Evolutionary conservation across 805 yeast species (phyloP).

Genomic region (Yamadazyma tumulicola): DNA sequence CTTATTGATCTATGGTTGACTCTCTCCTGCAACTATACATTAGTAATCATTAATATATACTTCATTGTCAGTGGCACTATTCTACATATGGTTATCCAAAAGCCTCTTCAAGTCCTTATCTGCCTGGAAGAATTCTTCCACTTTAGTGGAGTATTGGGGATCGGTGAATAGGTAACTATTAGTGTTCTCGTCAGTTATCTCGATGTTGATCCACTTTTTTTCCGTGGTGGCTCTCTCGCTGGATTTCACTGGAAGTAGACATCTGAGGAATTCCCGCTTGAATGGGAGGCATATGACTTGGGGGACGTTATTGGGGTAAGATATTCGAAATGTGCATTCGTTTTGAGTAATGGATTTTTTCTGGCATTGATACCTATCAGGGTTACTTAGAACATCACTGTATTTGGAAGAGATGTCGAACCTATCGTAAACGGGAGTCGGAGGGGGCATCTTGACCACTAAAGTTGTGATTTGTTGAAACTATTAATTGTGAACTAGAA

Average conservation of each 20-base stretch:
- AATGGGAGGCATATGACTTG: conserved; percentile 43
- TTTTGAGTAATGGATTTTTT: conserved; percentile 35
- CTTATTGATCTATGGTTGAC: conserved; percentile 44
- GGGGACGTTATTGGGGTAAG: conserved; percentile 21
- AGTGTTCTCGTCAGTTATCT: conserved; percentile 32
- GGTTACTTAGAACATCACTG: conserved; percentile 23
- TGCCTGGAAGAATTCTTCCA: conserved; percentile 33
- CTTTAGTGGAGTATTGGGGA: conserved; percentile 21
- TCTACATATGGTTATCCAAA: conserved; percentile 27
- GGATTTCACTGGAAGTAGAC: conserved; percentile 23
- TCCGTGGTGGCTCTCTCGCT: conserved; percentile 25
- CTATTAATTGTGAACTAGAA: too few relatives aligned
- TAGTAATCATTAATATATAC: too few relatives aligned
- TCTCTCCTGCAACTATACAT: too few relatives aligned
- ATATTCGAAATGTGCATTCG: conserved; percentile 39
- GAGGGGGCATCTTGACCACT: conserved; percentile 47
- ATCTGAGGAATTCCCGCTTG: conserved; percentile 39
- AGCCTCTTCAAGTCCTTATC: conserved; percentile 34
- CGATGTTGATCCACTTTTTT: conserved; percentile 37
- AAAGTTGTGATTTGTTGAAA: background rate
- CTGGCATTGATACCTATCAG: conserved; percentile 30
- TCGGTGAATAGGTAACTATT: conserved; percentile 24
- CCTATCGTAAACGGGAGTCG: conserved; percentile 36
- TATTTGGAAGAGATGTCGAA: conserved; percentile 26
- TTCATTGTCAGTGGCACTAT: too few relatives aligned